These are phyloP conservation scores for Naumovozyma baii DNA, from an alignment of 805 yeast genomes.

Conservation along the genomic window DNA sequence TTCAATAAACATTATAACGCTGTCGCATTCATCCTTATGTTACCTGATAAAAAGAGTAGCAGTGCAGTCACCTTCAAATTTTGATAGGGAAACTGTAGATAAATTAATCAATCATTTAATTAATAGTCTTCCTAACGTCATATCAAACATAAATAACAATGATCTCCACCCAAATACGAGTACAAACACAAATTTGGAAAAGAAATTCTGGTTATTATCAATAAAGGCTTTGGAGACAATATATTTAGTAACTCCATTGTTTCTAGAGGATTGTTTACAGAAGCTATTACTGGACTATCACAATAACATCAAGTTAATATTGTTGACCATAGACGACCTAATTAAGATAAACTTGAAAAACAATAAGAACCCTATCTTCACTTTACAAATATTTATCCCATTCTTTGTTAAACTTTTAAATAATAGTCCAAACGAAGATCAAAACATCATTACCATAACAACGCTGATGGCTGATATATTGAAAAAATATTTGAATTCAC, in stretches of 20 bases:
- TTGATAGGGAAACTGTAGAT: slow-evolving; percentile 6
- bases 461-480: slow-evolving; percentile 23
- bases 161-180: slow-evolving; percentile 1
- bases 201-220: slow-evolving; percentile 24
- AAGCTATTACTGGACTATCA: slow-evolving; percentile 2
- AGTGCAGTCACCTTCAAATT: slow-evolving; percentile 28
- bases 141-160: neutral
- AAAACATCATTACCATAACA: slow-evolving; percentile 13
- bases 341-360: slow-evolving; percentile 21
- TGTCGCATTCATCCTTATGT: slow-evolving; percentile 36
- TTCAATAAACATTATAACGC: slow-evolving; percentile 5
- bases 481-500: slow-evolving; percentile 13
- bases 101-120: slow-evolving; percentile 10
- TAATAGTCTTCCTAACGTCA: slow-evolving; percentile 6
- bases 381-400: slow-evolving; percentile 27
- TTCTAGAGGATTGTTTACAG: slow-evolving; percentile 7
- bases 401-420: slow-evolving; percentile 28
- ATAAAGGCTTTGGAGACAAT: slow-evolving; percentile 27
- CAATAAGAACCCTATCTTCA: slow-evolving; percentile 23
- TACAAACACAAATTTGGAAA: slow-evolving; percentile 5
- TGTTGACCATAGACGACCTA: slow-evolving; percentile 21
- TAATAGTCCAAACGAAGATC: slow-evolving; percentile 6
- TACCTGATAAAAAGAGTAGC: slow-evolving; percentile 37
- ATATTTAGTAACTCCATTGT: slow-evolving; percentile 18
- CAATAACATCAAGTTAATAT: slow-evolving; percentile 5